Evolutionary conservation across 2,329 filamentous ascomycete species (phyloP).

Genomic region (Cucurbitaria berberidis): DNA sequence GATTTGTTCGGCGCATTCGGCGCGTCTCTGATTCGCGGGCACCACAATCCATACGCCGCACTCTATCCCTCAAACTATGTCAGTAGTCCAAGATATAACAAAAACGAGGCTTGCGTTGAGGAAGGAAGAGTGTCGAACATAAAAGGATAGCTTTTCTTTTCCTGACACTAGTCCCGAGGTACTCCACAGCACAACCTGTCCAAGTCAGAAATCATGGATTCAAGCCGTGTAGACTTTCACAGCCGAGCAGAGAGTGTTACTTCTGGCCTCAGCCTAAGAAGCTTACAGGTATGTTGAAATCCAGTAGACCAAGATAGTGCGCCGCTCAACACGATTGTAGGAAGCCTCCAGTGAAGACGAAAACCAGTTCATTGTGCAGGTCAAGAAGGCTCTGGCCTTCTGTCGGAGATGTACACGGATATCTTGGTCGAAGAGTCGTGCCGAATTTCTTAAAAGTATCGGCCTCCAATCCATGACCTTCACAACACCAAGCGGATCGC

Average conservation of each 20-base stretch:
- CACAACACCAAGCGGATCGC: not conserved
- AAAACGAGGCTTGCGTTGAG: not conserved
- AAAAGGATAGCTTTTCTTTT: not conserved
- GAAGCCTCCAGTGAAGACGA: not conserved
- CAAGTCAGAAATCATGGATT: not conserved
- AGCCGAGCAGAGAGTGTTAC: not conserved
- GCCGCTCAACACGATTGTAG: slow-evolving; percentile 3
- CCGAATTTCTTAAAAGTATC: not conserved
- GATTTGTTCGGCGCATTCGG: slow-evolving; percentile 1
- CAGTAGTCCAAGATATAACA: not conserved
- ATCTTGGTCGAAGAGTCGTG: not conserved
- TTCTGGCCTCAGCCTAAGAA: not conserved
- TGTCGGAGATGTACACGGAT: slow-evolving; percentile 4
- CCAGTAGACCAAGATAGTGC: not conserved
- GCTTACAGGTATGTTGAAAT: not conserved
- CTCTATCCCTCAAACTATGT: not conserved
- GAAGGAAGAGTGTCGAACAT: not conserved
- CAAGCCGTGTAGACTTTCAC: not conserved
- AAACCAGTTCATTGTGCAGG: not conserved
- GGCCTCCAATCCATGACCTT: not conserved
- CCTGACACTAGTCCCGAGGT: not conserved
- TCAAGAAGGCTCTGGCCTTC: slow-evolving; percentile 6
- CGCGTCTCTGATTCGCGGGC: slow-evolving; percentile 1
- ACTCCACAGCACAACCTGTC: not conserved
- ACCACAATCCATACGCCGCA: not conserved